Conservation (phyloP, 495 filamentous ascomycete species). For the Pseudomonodictys pantanalensis region DNA sequence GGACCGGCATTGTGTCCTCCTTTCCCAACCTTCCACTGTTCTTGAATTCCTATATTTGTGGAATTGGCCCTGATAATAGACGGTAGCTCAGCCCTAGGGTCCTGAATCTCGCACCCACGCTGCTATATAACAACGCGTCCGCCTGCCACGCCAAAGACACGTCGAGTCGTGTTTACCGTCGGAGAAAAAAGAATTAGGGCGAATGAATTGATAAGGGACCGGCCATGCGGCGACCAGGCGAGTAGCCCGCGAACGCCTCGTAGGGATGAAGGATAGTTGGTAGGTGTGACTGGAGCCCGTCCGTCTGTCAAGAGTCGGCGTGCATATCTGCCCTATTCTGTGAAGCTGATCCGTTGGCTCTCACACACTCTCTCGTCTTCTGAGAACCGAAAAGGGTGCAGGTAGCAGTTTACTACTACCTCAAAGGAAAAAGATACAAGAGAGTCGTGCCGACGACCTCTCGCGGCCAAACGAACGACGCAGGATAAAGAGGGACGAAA, state of each 20-base stretch:
- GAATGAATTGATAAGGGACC: conserved; percentile 23
- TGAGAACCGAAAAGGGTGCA: not conserved
- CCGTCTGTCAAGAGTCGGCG: conserved; percentile 25
- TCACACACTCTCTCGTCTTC: too few relatives aligned
- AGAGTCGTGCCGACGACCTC: conserved; percentile 18
- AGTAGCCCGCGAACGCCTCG: not conserved
- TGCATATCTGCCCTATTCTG: conserved; percentile 18
- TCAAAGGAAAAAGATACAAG: not conserved
- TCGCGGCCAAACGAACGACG: conserved; percentile 32
- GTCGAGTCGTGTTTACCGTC: conserved; percentile 11
- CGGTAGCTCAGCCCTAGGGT: not conserved
- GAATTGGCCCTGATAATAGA: too few relatives aligned
- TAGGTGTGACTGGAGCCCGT: conserved; percentile 35
- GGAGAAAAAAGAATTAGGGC: conserved; percentile 9
- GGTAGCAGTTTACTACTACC: not conserved
- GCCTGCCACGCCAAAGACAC: conserved; percentile 2
- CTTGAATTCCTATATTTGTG: too few relatives aligned
- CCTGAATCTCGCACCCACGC: not conserved
- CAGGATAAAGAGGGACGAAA: conserved; percentile 29
- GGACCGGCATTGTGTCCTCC: not conserved
- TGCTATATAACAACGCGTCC: conserved; percentile 27
- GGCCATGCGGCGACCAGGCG: conserved; percentile 26
- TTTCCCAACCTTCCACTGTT: not conserved
- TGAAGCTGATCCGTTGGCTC: conserved; percentile 9
- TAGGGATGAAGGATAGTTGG: conserved; percentile 3